Percentiles rank a stretch among this genome's conserved stretches.
Evolutionary conservation across 148 eudicot genomes (phyloP).

Genomic region (Arctostaphylos glauca): DNA sequence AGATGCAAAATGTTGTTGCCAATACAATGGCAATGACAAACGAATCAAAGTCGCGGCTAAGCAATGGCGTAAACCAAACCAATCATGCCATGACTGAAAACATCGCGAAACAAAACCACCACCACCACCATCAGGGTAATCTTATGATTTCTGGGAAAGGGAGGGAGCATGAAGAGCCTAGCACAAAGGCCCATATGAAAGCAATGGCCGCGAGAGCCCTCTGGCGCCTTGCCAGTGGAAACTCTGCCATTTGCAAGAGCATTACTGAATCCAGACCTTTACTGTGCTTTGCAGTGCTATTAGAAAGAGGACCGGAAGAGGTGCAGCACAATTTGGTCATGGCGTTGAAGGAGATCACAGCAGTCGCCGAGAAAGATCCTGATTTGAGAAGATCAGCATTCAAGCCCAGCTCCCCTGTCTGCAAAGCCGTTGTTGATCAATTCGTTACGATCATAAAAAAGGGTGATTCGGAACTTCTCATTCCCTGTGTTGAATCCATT

Average conservation of each 20-base stretch:
- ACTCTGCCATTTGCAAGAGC: conserved; percentile 17
- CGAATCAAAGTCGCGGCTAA: background rate
- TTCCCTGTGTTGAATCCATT: conserved; percentile 4
- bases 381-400: conserved; percentile 16
- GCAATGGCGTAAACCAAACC: conserved; percentile 12
- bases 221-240: conserved; percentile 14
- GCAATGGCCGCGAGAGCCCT: conserved; percentile 23
- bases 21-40: conserved; percentile 12
- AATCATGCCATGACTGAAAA: background rate
- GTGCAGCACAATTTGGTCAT: conserved; percentile 15
- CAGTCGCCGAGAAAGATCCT: conserved; percentile 10
- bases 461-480: conserved; percentile 16
- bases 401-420: conserved; percentile 19
- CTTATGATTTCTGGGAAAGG: background rate
- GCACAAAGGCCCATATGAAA: conserved; percentile 9
- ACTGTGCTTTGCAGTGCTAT: conserved; percentile 16
- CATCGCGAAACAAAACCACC: background rate
- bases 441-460: conserved; percentile 7
- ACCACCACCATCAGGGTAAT: background rate
- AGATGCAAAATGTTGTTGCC: conserved; percentile 17
- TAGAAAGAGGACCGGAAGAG: conserved; percentile 8
- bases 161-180: conserved; percentile 11
- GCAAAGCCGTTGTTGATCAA: conserved; percentile 18
- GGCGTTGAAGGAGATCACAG: conserved; percentile 18
- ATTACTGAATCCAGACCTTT: conserved; percentile 17